Evolutionary conservation across 75 land plant genomes (phyloP).

Genomic region (Selaginella tamariscina): DNA sequence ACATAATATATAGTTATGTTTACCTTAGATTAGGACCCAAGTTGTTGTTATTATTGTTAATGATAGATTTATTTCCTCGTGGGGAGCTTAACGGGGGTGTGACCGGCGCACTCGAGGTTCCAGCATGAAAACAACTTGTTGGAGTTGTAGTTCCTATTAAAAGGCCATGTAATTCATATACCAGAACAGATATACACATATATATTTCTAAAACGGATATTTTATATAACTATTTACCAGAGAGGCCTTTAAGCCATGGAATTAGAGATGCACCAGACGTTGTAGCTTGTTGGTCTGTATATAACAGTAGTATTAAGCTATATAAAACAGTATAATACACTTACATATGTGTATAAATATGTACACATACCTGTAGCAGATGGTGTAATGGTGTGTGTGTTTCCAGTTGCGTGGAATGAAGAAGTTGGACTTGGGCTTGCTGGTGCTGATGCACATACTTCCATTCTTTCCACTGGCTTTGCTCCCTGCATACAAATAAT

Average conservation of each 20-base stretch:
- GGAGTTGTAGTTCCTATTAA: constrained; percentile 28
- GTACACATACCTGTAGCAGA: too few species aligned
- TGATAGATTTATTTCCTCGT: neutral
- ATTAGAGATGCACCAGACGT: neutral
- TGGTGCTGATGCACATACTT: constrained; percentile 17
- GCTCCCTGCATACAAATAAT: constrained; percentile 12
- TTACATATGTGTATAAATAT: too few species aligned
- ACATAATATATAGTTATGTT: too few species aligned
- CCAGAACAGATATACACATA: too few species aligned
- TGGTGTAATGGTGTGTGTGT: neutral
- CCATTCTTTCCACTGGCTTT: constrained; percentile 24
- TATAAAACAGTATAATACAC: too few species aligned
- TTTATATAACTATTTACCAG: too few species aligned
- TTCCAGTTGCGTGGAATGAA: constrained; percentile 14
- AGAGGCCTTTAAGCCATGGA: constrained; percentile 2
- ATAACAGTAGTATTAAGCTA: too few species aligned
- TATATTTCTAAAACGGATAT: too few species aligned
- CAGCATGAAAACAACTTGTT: constrained; percentile 18
- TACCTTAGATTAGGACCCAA: too few species aligned
- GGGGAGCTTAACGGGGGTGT: constrained; percentile 17
- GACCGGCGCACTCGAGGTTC: constrained; percentile 17
- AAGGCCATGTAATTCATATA: too few species aligned
- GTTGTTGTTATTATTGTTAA: neutral
- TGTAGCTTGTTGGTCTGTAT: neutral
- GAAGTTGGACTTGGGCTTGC: constrained; percentile 16